Percentiles rank a stretch among this genome's conserved stretches.
Evolutionary conservation across 768 basidiomycete genomes (phyloP).

Genomic region (Trichaptum fuscoviolaceum): DNA sequence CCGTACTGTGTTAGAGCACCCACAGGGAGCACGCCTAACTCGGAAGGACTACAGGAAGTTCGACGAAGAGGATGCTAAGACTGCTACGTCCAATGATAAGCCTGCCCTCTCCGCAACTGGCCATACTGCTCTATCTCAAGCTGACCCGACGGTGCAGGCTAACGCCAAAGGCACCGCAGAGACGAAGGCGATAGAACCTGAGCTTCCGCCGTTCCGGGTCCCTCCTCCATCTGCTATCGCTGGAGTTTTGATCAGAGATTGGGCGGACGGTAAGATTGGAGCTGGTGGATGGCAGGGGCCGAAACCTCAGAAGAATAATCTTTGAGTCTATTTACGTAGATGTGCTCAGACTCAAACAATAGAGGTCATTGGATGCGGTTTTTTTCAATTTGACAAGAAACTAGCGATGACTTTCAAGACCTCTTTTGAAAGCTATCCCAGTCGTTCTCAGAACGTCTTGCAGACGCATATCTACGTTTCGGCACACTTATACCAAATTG

Average conservation of each 20-base stretch:
- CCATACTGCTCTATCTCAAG: slow-evolving; percentile 23
- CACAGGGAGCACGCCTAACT: slow-evolving; percentile 43
- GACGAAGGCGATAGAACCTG: slow-evolving; percentile 21
- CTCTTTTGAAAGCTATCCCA: no score
- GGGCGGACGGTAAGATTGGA: slow-evolving; percentile 58
- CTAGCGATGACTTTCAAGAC: no score
- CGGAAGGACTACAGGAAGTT: slow-evolving; percentile 47
- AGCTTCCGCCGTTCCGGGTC: slow-evolving; percentile 59
- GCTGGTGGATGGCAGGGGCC: neutral
- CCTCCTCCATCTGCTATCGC: slow-evolving; percentile 76
- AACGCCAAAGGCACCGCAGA: slow-evolving; percentile 16
- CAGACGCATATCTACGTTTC: no score
- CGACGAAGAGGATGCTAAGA: slow-evolving; percentile 25
- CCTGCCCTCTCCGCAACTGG: slow-evolving; percentile 13
- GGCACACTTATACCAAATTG: no score
- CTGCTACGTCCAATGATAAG: slow-evolving; percentile 31
- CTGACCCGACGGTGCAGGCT: slow-evolving; percentile 21
- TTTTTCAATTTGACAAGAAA: no score
- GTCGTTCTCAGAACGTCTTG: no score
- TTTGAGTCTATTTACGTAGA: neutral
- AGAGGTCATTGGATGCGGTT: neutral
- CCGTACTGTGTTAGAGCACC: slow-evolving; percentile 52
- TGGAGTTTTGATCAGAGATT: slow-evolving; percentile 78
- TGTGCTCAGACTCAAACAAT: neutral
- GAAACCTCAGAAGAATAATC: neutral